Evolutionary conservation across 257 asterid species (phyloP), one percentile per base, ranked within the genome.

Genomic region (Ehretia macrophylla): DNA sequence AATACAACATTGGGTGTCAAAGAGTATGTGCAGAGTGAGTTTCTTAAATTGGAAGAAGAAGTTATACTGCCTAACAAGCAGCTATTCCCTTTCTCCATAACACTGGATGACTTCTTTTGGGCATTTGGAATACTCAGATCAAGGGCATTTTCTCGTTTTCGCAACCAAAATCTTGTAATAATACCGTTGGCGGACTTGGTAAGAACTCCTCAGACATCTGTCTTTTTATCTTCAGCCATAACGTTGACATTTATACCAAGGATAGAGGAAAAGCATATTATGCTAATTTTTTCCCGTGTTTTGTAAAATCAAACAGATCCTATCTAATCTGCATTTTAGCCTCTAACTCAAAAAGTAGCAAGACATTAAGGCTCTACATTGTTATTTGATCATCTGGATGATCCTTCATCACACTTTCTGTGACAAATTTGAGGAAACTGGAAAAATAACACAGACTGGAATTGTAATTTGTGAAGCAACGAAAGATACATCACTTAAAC

Each of bases 111-210:
- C 73, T 93, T 93, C 85, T 77, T 85, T 35, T 93, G 99, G 99
- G 99, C 94, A 71, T 92, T 88, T 75, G 99, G 96, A 45, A 81
- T 92, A 42, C 93, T 92, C 56, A 83, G 97, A 81, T 88, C 99
- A 38, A 84, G 96, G 75, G 96, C 97, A 1, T 93, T 89, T 77
- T 85, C 99, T 11, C 72, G 94, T 32, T 81, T 77, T 54, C 91
- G 89, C 22, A 90, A 79, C 62, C 96, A 86, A 62, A 93, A 80
- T 72, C 96, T 93, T 55, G 95, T 86, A 13, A 50, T 93, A 52
- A 74, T 93, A 61, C 99, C 99, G 68, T 81, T 88, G 49, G 99
- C 96, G 3, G 99, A 92, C 77, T 75, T 92, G 97, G 97, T 86
- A 79, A 69, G 73, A 8, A 1, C 35, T 57, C 68, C 64, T 49